Conservation (phyloP, 2,329 filamentous ascomycete genomes). For the Leptographium flavum region DNA sequence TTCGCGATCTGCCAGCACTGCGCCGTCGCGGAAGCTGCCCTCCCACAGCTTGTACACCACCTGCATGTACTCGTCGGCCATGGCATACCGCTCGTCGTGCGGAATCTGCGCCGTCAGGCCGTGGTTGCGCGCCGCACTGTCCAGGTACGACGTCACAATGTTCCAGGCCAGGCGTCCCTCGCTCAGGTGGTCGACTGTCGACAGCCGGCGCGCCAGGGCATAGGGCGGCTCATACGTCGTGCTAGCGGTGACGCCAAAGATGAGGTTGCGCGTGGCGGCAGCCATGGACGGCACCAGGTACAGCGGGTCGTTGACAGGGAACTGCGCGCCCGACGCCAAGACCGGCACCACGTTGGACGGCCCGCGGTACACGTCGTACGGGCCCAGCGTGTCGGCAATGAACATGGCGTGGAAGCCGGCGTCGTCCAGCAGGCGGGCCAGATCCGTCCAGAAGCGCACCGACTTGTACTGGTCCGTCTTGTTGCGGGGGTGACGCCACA, state of each 20-base stretch:
- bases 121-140: conserved; percentile 8
- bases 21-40: conserved; percentile 3
- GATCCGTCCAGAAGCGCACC: conserved; percentile 7
- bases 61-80: conserved; percentile 12
- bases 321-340: conserved; percentile 8
- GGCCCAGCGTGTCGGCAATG: conserved; percentile 9
- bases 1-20: conserved; percentile 3
- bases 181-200: conserved; percentile 7
- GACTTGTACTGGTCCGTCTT: conserved; percentile 7
- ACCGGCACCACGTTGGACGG: conserved; percentile 6
- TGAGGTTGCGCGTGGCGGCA: conserved; percentile 5
- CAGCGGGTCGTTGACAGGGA: conserved; percentile 8
- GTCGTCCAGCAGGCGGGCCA: conserved; percentile 8
- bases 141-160: conserved; percentile 11
- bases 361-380: conserved; percentile 10
- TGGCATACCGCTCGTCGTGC: conserved; percentile 12
- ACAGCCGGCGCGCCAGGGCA: conserved; percentile 5
- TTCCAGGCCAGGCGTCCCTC: conserved; percentile 10
- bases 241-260: conserved; percentile 7
- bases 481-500: conserved; percentile 9
- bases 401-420: conserved; percentile 9
- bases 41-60: conserved; percentile 12
- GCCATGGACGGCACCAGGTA: conserved; percentile 8
- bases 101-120: conserved; percentile 8
- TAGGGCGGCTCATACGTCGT: conserved; percentile 6